These are phyloP conservation scores for Ganoderma boninense DNA, from an alignment of 1,284 basidiomycete genomes.

Conservation along the genomic window DNA sequence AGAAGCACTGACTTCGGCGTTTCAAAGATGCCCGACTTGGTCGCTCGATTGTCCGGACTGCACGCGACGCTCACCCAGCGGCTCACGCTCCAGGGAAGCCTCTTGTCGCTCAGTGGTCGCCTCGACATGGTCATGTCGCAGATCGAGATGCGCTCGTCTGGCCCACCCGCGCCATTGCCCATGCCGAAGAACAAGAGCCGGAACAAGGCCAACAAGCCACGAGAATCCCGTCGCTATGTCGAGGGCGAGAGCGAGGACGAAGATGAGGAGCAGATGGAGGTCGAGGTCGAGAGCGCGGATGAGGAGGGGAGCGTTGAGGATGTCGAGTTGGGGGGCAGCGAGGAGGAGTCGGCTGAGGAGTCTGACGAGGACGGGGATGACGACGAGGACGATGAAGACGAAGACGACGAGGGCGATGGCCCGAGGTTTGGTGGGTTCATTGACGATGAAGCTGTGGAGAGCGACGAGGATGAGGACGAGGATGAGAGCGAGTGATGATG, in stretches of 20 bases:
- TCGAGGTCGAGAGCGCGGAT: constrained; percentile 68
- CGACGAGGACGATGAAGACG: constrained; percentile 58
- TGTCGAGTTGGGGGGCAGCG: constrained; percentile 78
- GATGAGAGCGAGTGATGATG: constrained; percentile 54
- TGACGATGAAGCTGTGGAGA: constrained; percentile 80
- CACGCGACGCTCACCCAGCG: constrained; percentile 87
- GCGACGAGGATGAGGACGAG: constrained; percentile 63
- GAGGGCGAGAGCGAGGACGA: constrained; percentile 82
- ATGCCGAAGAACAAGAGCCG: constrained; percentile 46
- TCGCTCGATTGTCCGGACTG: constrained; percentile 83
- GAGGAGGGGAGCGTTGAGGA: constrained; percentile 78
- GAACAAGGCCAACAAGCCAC: constrained; percentile 38
- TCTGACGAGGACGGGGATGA: constrained; percentile 62
- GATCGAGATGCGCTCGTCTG: constrained; percentile 84
- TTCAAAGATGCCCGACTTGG: constrained; percentile 84
- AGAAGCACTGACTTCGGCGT: neutral
- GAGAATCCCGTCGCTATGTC: constrained; percentile 66
- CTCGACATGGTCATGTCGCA: constrained; percentile 95
- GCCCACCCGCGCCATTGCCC: constrained; percentile 62
- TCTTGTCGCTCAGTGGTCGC: constrained; percentile 88
- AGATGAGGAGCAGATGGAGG: constrained; percentile 61
- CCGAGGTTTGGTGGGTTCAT: constrained; percentile 69
- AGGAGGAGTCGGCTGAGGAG: constrained; percentile 56
- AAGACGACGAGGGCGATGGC: constrained; percentile 68
- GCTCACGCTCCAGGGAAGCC: constrained; percentile 84